Evolutionary conservation across 352 stramenopile species (phyloP).

Genomic region (Pythium oligandrum): DNA sequence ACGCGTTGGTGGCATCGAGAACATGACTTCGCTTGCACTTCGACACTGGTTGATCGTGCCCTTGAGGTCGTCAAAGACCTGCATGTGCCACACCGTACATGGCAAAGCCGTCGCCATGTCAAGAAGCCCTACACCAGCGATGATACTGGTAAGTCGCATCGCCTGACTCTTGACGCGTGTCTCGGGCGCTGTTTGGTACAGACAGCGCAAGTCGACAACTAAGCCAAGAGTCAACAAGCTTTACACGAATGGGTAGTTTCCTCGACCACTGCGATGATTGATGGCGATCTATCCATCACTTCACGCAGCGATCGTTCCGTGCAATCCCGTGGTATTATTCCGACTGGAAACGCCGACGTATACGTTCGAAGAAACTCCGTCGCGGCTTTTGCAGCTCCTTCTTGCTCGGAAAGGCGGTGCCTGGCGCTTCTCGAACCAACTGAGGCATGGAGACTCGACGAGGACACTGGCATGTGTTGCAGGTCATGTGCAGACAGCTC

Average conservation of each 20-base stretch:
- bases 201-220: too few species aligned
- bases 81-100: conserved; percentile 34
- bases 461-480: conserved; percentile 11
- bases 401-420: too few species aligned
- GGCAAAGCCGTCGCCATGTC: conserved; percentile 3
- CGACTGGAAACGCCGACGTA: conserved; percentile 33
- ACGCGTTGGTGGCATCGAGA: conserved; percentile 32
- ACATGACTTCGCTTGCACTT: conserved; percentile 29
- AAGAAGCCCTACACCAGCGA: conserved; percentile 6
- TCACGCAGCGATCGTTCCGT: too few species aligned
- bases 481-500: conserved; percentile 68
- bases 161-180: too few species aligned
- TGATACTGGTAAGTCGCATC: too few species aligned
- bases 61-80: conserved; percentile 40
- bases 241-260: too few species aligned
- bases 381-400: neutral
- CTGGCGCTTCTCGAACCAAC: too few species aligned
- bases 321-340: neutral
- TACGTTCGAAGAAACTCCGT: conserved; percentile 41
- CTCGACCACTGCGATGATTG: too few species aligned
- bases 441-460: too few species aligned
- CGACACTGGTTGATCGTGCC: conserved; percentile 32
- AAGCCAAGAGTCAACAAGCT: too few species aligned
- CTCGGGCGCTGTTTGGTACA: too few species aligned
- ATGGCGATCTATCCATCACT: too few species aligned